Evolutionary conservation across 1,284 basidiomycete species (phyloP).

Genomic region (Serendipita sp.): DNA sequence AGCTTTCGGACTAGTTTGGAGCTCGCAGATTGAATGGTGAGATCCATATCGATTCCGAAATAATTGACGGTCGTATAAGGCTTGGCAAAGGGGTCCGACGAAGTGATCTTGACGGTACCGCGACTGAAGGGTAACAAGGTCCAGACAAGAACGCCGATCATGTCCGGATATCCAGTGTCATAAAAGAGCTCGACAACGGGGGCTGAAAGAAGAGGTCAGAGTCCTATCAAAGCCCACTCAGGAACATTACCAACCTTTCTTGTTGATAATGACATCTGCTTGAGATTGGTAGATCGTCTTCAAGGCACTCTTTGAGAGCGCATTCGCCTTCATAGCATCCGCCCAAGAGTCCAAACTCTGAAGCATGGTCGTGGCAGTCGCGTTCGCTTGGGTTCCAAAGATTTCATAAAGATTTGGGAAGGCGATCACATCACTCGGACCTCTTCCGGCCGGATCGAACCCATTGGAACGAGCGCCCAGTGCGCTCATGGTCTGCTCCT

Average conservation of each 20-base stretch:
- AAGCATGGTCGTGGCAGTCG: conserved; percentile 23
- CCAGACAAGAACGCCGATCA: conserved; percentile 28
- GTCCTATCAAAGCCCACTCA: not conserved
- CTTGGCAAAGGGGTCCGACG: conserved; percentile 28
- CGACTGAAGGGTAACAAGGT: conserved; percentile 39
- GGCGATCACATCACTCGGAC: conserved; percentile 31
- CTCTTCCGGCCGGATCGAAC: conserved; percentile 19
- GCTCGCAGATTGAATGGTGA: conserved; percentile 34
- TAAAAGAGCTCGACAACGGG: conserved; percentile 29
- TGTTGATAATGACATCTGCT: conserved; percentile 30
- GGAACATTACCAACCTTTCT: conserved; percentile 22
- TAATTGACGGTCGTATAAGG: conserved; percentile 35
- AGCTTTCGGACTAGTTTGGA: conserved; percentile 33
- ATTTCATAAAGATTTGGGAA: conserved; percentile 33
- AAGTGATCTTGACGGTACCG: conserved; percentile 32
- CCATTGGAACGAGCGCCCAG: conserved; percentile 11
- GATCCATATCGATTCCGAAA: conserved; percentile 33
- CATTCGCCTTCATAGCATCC: conserved; percentile 26
- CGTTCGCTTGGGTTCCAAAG: conserved; percentile 25
- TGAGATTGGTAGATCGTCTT: conserved; percentile 29
- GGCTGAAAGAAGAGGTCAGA: conserved; percentile 18
- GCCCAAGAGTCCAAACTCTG: conserved; percentile 27
- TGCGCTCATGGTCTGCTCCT: conserved; percentile 24
- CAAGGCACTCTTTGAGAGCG: conserved; percentile 26
- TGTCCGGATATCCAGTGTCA: conserved; percentile 28